Conservation (phyloP, 1,139 yeast species). For the Protomyces inundatus region DNA sequence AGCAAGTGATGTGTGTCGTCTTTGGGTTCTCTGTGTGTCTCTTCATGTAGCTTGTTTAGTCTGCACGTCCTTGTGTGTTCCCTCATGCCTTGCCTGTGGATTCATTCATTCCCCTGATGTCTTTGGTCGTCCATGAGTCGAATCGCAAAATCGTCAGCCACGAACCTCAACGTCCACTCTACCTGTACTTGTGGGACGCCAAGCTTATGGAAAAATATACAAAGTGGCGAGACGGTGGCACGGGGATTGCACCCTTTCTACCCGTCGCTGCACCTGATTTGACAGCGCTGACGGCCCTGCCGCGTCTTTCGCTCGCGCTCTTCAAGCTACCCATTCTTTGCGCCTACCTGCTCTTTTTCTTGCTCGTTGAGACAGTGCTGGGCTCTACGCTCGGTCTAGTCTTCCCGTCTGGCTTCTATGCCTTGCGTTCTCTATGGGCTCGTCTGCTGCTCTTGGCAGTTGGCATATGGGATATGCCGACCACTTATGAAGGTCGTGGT, state of each 20-base stretch:
- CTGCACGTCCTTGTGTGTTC: no score
- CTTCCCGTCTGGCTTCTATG: neutral
- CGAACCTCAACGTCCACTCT: no score
- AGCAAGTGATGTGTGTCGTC: neutral
- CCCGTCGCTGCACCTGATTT: slow-evolving; percentile 18
- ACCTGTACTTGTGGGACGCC: no score
- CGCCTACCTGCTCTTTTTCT: neutral
- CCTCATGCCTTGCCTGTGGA: no score
- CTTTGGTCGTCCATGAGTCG: no score
- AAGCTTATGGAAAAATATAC: slow-evolving; percentile 16
- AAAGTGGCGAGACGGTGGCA: slow-evolving; percentile 21
- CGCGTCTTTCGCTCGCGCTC: slow-evolving; percentile 4
- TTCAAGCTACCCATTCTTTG: slow-evolving; percentile 8
- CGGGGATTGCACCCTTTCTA: slow-evolving; percentile 24
- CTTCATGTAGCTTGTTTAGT: no score
- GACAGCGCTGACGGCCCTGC: neutral
- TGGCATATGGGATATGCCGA: slow-evolving; percentile 7
- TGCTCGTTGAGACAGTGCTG: slow-evolving; percentile 10
- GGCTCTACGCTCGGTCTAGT: slow-evolving; percentile 12
- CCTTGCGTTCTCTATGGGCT: slow-evolving; percentile 4
- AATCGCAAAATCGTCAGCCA: no score
- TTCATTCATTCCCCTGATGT: no score
- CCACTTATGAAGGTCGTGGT: slow-evolving; percentile 9
- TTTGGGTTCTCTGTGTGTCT: no score
- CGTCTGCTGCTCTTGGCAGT: slow-evolving; percentile 4